Base-by-base conservation (phyloP, 2,329 filamentous ascomycete genomes). In the Zarea fungicola region DNA sequence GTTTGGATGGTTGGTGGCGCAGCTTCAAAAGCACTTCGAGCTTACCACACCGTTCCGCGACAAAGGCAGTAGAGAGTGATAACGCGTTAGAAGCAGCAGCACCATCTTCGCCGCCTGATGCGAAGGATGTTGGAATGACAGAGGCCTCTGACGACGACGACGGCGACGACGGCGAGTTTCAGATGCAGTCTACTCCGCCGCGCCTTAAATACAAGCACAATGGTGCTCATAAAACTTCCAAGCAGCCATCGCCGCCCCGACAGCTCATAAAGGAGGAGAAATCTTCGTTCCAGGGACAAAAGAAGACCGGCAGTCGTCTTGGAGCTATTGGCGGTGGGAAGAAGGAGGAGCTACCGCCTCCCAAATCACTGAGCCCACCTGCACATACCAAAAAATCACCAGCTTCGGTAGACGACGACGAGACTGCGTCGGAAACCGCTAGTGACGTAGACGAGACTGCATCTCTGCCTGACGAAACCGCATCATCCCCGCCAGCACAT, bases 1-100 rank as follows among this genome's bases (percentile, higher is more conserved):
- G 60, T 57, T 4, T 77, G 8, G 68, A 76, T 53, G 61, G 64
- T 39, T 81, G 77, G 77, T 80, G 76, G 76, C 65, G 58, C 18
- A 62, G 62, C 32, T 67, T 79, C 23, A 57, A 59, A 39, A 64
- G 64, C 2, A 61, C 60, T 21, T 58, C 59, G 54, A 55, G 16
- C 57, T 52, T 40, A 54, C 52, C 21, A 56, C 58, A 39, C 14
- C 36, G 9, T 21, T 41, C 29, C 29, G 46, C 13, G 14, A 8
- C 28, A 18, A 52, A 54, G 42, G 34, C 42, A 22, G 19, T 40
- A 56, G 23, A 55, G 43, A 9, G 29, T 9, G 16, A 28, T 16
- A 11, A 19, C 28, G 16, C 40, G 28, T 25, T 8, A 9, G 23
- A 19, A 34, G 10, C 44, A 39, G 53, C 37, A 14, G 48, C 51